Evolutionary conservation across 2,329 filamentous ascomycete genomes (phyloP), one percentile per base, ranked within the genome.

Genomic region (Fusarium annulatum): DNA sequence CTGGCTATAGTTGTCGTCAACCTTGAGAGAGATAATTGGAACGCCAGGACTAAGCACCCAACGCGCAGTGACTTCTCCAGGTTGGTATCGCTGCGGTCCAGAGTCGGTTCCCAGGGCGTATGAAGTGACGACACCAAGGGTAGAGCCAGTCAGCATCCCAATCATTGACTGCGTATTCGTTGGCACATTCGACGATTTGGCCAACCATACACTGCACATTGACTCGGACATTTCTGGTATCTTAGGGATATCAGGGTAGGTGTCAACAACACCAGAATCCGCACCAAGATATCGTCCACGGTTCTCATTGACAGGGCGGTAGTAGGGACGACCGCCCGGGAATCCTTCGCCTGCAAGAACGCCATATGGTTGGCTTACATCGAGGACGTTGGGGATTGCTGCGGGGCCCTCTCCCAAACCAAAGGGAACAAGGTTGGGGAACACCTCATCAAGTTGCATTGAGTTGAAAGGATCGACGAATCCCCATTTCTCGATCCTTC

Each of bases 41-140:
- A 98, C 95, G 45, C 96, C 96, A 6, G 96, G 96, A 78, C 94
- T 95, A 18, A 98, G 86, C 15, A 94, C 91, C 96, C 96, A 98
- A 74, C 93, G 93, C 39, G 94, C 93, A 43, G 94, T 97, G 73
- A 96, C 88, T 77, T 97, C 93, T 8, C 95, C 95, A 45, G 90
- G 90, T 42, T 88, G 86, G 72, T 92, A 90, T 64, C 92, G 88
- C 61, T 90, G 86, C 57, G 92, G 89, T 30, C 89, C 84, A 7
- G 80, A 78, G 56, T 88, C 86, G 64, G 84, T 82, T 30, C 92
- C 93, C 2, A 98, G 85, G 26, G 94, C 92, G 83, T 96, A 98
- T 0, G 94, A 88, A 2, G 94, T 93, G 45, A 98, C 87, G 5
- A 97, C 87, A 45, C 96, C 96, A 15, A 94, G 87, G 7, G 95